These are phyloP conservation scores for Ilyonectria robusta DNA, from an alignment of 2,329 filamentous ascomycete species.

Conservation along the genomic window DNA sequence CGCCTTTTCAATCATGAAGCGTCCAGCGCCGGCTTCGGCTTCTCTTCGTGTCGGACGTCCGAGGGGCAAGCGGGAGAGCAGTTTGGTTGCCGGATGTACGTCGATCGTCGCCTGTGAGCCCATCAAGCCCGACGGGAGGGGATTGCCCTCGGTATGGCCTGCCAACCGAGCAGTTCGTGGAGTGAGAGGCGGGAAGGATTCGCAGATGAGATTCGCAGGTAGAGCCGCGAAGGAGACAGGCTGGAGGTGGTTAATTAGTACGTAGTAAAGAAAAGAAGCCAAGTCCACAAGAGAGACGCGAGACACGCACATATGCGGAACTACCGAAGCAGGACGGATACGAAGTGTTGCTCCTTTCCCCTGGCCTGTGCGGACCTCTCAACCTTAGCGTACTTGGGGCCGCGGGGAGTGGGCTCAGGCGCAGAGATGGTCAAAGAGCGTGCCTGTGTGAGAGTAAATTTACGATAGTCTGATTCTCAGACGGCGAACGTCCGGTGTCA, in stretches of 20 bases:
- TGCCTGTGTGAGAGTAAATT: not conserved
- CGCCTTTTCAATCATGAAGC: slow-evolving; percentile 12
- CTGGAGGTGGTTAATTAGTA: not conserved
- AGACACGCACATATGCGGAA: slow-evolving; percentile 1
- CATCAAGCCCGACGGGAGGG: slow-evolving; percentile 27
- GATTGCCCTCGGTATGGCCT: slow-evolving; percentile 25
- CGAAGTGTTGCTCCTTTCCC: not conserved
- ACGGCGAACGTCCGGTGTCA: not conserved
- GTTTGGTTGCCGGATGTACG: slow-evolving; percentile 1
- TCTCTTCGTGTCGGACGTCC: not conserved
- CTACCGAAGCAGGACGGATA: not conserved
- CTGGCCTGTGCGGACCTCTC: not conserved
- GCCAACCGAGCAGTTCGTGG: slow-evolving; percentile 13
- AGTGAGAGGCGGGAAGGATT: not conserved
- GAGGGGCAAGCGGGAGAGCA: not conserved
- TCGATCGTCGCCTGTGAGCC: slow-evolving; percentile 22
- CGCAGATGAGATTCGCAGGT: not conserved
- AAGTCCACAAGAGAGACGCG: not conserved
- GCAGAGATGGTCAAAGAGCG: not conserved
- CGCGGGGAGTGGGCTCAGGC: not conserved
- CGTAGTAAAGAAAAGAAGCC: not conserved
- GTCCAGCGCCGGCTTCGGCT: slow-evolving; percentile 13
- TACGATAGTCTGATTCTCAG: not conserved
- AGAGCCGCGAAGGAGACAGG: slow-evolving; percentile 5
- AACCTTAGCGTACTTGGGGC: not conserved